Evolutionary conservation across 805 yeast genomes (phyloP), one percentile per base, ranked within the genome.

Genomic region (Kuraishia floccosa): DNA sequence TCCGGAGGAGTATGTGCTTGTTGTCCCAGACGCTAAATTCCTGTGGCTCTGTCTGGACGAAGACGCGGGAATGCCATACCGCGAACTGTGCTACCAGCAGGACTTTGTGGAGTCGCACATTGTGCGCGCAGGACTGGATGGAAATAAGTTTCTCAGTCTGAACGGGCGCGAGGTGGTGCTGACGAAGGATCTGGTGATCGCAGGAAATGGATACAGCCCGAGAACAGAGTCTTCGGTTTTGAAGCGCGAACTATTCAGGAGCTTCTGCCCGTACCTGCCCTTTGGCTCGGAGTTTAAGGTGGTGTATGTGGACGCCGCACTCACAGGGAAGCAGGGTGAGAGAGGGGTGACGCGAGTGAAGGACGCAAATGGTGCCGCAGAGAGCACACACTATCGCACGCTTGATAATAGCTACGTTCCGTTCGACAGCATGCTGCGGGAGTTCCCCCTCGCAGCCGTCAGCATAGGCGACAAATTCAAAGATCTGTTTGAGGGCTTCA

Each of bases 21-120:
- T 82, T n/a, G 73, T 78, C 1, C 94, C 94, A 0, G 70, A 73
- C 4, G 54, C 78, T 1, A 46, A 52, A 17, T 50, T 65, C 3
- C 54, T 80, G 8, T 43, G 54, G 27, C 48, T 60, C 30, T 57
- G 50, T 35, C 47, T 44, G 12, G 75, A 69, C 32, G 33, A 36
- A 9, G 60, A 52, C 13, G 35, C 66, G 0, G 56, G 61, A 7
- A 32, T 49, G 2, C 45, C 62, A 3, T 60, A 72, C 32, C 47
- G 44, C 3, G 82, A 76, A 2, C 49, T 72, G 10, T 76, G 83
- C 46, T 66, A 66, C 30, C 62, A 59, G 24, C 69, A 68, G 21
- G 81, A 74, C 17, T 80, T 79, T 46, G 55, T 79, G 6, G 63
- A 64, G 28, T 68, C 81, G 2, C 89, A 81, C 47, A 65, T 81